Evolutionary conservation across 306 rosid species (phyloP), one percentile per base, ranked within the genome.

Genomic region (Mucuna pruriens): DNA sequence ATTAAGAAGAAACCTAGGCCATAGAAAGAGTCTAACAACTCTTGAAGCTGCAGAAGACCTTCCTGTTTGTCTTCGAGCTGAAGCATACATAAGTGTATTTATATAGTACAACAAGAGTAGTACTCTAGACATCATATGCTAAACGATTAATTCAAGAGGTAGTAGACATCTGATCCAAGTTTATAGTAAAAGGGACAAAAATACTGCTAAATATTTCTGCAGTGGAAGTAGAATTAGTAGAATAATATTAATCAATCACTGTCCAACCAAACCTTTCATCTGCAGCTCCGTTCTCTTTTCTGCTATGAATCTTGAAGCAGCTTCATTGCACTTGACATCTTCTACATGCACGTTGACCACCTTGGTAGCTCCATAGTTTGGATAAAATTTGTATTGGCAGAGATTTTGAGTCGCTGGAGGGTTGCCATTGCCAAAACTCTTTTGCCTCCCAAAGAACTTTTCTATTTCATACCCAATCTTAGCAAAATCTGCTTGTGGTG

Each of bases 301-400:
- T 19, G 75, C 7, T 9, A 9, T 77, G 67, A 74, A 84, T 70
- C 84, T 84, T 9, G 87, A 80, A 83, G 85, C 87, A 60, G 87
- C 86, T 77, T 84, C 86, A 34, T 84, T 81, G 87, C 86, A 87
- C 25, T 60, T 81, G 61, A 84, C 22, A 11, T 87, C 88, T 20
- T 87, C 90, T 3, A 69, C 62, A 9, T 78, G 71, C 76, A 78
- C 29, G 64, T 83, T 85, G 7, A 86, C 79, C 7, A 86, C 87
- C 10, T 76, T 80, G 71, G 85, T 29, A 4, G 78, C 71, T 1
- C 61, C 68, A 12, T 83, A 84, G 8, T 84, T 42, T 45, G 90
- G 90, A 64, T 84, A 84, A 11, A 74, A 87, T n/a, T 87, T 84
- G 66, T 87, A 87, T 20, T 55, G 84, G 12, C 90, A 87, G 2